These are phyloP conservation scores for Hylodesmum podocarpum DNA, from an alignment of 306 rosid species.

Conservation along the genomic window DNA sequence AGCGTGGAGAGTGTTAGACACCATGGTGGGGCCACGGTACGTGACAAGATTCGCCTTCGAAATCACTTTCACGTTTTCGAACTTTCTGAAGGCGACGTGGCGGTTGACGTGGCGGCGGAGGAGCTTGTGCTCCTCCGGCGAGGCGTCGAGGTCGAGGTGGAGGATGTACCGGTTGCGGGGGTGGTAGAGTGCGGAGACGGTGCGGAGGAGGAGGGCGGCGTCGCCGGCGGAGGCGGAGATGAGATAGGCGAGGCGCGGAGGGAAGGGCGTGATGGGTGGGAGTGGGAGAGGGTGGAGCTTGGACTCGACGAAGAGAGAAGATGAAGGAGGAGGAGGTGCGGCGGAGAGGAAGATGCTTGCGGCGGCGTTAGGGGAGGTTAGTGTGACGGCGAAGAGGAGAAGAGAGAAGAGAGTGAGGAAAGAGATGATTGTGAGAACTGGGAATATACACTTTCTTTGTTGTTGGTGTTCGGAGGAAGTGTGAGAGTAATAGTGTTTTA, in stretches of 20 bases:
- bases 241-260: slow-evolving; percentile 79
- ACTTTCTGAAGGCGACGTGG: slow-evolving; percentile 42
- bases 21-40: slow-evolving; percentile 89
- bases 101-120: slow-evolving; percentile 43
- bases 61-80: slow-evolving; percentile 60
- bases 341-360: slow-evolving; percentile 45
- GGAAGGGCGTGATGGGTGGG: slow-evolving; percentile 48
- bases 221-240: slow-evolving; percentile 73
- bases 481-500: slow-evolving; percentile 52
- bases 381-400: slow-evolving; percentile 42
- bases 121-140: slow-evolving; percentile 58
- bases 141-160: slow-evolving; percentile 73
- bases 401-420: slow-evolving; percentile 48
- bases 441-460: slow-evolving; percentile 60
- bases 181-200: slow-evolving; percentile 77
- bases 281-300: slow-evolving; percentile 61
- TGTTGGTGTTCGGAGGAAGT: slow-evolving; percentile 24
- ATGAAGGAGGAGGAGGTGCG: slow-evolving; percentile 26
- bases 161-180: slow-evolving; percentile 68
- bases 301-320: slow-evolving; percentile 67
- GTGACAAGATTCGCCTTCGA: slow-evolving; percentile 78
- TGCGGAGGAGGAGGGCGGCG: slow-evolving; percentile 54
- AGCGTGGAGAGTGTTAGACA: slow-evolving; percentile 83
- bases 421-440: slow-evolving; percentile 48
- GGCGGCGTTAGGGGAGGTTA: slow-evolving; percentile 45